Conservation (phyloP, 768 basidiomycete genomes). For the Tricholomella constricta region DNA sequence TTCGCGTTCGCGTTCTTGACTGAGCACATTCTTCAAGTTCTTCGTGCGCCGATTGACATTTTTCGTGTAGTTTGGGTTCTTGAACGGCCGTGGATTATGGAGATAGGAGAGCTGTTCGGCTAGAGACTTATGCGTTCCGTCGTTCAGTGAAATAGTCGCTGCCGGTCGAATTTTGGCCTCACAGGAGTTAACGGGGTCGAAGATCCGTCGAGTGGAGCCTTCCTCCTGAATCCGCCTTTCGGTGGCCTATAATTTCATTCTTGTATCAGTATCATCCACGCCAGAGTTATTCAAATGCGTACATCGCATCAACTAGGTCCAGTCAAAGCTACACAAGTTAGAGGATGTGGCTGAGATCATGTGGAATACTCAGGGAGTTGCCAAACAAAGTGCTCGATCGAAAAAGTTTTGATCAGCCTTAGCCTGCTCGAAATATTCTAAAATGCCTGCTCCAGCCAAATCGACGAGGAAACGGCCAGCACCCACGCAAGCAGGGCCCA, state of each 20-base stretch:
- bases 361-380: constrained; percentile 6
- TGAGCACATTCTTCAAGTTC: constrained; percentile 77
- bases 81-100: constrained; percentile 73
- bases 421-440: not conserved
- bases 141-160: not conserved
- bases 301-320: not conserved
- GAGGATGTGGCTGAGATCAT: not conserved
- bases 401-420: constrained; percentile 15
- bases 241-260: constrained; percentile 39
- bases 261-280: not conserved
- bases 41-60: constrained; percentile 74
- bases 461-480: constrained; percentile 53
- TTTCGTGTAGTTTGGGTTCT: constrained; percentile 69
- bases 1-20: constrained; percentile 79
- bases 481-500: constrained; percentile 46
- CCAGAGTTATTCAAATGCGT: not conserved
- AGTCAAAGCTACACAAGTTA: too few relatives aligned
- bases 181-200: constrained; percentile 47
- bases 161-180: constrained; percentile 10
- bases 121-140: constrained; percentile 50
- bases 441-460: constrained; percentile 43
- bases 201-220: constrained; percentile 41
- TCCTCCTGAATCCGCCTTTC: constrained; percentile 43
- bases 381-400: constrained; percentile 14
- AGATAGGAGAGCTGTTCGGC: constrained; percentile 77